Percentiles rank a stretch among this genome's conserved stretches.
phyloP scores from a whole-genome alignment of 257 asterid genomes.

The Ophiorrhiza pumila region DNA sequence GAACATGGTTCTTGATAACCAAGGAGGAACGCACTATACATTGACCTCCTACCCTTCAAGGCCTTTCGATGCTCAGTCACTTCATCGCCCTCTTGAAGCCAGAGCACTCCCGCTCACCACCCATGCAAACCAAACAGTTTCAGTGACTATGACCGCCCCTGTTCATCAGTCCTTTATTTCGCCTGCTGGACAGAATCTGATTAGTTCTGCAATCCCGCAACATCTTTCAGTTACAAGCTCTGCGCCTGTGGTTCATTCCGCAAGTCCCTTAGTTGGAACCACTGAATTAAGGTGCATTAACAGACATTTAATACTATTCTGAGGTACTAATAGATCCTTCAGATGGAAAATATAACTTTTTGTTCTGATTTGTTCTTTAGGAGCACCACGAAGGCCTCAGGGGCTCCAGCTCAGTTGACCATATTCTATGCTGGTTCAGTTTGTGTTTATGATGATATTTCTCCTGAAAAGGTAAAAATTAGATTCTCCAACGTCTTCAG shows the following conservation, averaged over 20 bases:
- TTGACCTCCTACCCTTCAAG: constrained; percentile 35
- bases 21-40: constrained; percentile 39
- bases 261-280: constrained; percentile 55
- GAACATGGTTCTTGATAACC: constrained; percentile 38
- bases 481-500: neutral
- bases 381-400: constrained; percentile 38
- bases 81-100: constrained; percentile 24
- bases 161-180: constrained; percentile 37
- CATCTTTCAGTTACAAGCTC: constrained; percentile 30
- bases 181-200: constrained; percentile 35
- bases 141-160: constrained; percentile 33
- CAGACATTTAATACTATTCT: neutral
- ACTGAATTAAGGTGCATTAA: constrained; percentile 59
- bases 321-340: neutral
- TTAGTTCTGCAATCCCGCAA: constrained; percentile 29
- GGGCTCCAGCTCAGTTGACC: constrained; percentile 74
- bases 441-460: constrained; percentile 65
- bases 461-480: constrained; percentile 66
- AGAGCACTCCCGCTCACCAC: constrained; percentile 19
- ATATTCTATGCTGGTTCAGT: constrained; percentile 83
- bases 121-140: constrained; percentile 27
- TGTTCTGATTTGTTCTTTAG: constrained; percentile 29
- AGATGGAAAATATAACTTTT: neutral
- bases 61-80: constrained; percentile 26
- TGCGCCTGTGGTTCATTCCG: constrained; percentile 31